These are phyloP conservation scores for Microcyclosporella mali DNA, from an alignment of 2,329 filamentous ascomycete genomes.

Conservation along the genomic window DNA sequence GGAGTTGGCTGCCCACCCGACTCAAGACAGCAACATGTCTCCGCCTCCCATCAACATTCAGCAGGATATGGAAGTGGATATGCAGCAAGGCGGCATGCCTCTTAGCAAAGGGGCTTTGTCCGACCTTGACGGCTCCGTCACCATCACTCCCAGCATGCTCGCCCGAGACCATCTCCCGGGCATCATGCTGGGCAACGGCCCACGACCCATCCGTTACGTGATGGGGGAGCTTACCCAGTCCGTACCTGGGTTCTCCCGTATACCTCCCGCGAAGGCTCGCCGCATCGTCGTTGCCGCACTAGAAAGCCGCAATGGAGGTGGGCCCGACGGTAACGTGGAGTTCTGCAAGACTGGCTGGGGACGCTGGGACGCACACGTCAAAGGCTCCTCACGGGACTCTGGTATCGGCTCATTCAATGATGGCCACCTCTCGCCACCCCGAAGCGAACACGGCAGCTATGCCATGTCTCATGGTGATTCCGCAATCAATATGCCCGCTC, in stretches of 20 bases:
- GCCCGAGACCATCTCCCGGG: slow-evolving; percentile 85
- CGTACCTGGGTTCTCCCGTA: slow-evolving; percentile 84
- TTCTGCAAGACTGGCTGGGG: slow-evolving; percentile 98
- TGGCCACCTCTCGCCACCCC: slow-evolving; percentile 42
- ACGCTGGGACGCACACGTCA: slow-evolving; percentile 79
- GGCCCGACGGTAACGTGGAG: slow-evolving; percentile 62
- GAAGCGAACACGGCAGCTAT: slow-evolving; percentile 42
- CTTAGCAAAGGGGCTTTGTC: slow-evolving; percentile 49
- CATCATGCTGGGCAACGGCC: slow-evolving; percentile 83
- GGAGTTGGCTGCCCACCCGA: slow-evolving; percentile 71
- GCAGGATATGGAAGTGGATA: slow-evolving; percentile 71
- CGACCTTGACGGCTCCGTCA: slow-evolving; percentile 64
- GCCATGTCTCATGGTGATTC: slow-evolving; percentile 31
- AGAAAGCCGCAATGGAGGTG: slow-evolving; percentile 64
- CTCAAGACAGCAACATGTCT: slow-evolving; percentile 51
- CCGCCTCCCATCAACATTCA: slow-evolving; percentile 55
- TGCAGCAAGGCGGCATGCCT: slow-evolving; percentile 27
- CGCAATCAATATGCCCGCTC: slow-evolving; percentile 27
- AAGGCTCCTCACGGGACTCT: slow-evolving; percentile 44
- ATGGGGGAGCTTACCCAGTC: slow-evolving; percentile 91
- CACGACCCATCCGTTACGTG: slow-evolving; percentile 87
- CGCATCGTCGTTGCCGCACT: slow-evolving; percentile 86
- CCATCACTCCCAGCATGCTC: slow-evolving; percentile 78
- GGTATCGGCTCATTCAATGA: slow-evolving; percentile 34
- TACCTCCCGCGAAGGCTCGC: slow-evolving; percentile 82